Evolutionary conservation across 352 stramenopile genomes (phyloP).

Genomic region (Globisporangium irregulare): DNA sequence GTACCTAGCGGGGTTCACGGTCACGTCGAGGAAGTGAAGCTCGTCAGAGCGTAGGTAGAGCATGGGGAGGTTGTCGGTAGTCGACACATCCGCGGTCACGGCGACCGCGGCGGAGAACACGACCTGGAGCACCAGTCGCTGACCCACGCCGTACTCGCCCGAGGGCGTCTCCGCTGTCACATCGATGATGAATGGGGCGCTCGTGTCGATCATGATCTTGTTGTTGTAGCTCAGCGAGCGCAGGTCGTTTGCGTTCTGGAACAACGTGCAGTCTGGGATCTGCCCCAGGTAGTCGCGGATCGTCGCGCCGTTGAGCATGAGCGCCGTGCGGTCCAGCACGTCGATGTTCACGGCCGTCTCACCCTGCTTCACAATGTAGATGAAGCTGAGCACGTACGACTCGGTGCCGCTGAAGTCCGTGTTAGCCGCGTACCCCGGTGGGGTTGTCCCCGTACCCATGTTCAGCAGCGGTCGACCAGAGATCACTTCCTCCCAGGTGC

Average conservation of each 20-base stretch:
- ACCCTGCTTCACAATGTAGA: constrained; percentile 45
- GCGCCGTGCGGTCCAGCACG: constrained; percentile 31
- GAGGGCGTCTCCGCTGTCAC: constrained; percentile 45
- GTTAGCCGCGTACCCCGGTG: constrained; percentile 39
- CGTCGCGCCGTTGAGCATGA: constrained; percentile 45
- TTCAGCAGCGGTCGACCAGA: constrained; percentile 40
- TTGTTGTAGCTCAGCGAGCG: constrained; percentile 63
- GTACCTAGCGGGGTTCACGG: constrained; percentile 43
- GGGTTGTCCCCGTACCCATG: constrained; percentile 34
- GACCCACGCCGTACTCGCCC: constrained; percentile 61
- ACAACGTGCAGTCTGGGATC: constrained; percentile 53
- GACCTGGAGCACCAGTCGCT: constrained; percentile 48
- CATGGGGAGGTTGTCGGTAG: constrained; percentile 18
- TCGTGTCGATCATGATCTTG: constrained; percentile 55
- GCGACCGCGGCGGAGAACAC: constrained; percentile 45
- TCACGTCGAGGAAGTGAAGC: constrained; percentile 43
- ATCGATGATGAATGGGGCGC: constrained; percentile 28
- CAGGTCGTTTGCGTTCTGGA: constrained; percentile 31
- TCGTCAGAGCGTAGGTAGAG: constrained; percentile 49
- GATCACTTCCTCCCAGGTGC: constrained; percentile 36
- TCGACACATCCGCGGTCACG: constrained; percentile 21
- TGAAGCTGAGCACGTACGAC: constrained; percentile 40
- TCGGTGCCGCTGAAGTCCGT: constrained; percentile 49
- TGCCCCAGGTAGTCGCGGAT: constrained; percentile 40
- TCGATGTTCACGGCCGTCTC: constrained; percentile 39